Percentiles rank a stretch among this genome's conserved stretches.
Evolutionary conservation across 768 basidiomycete genomes (phyloP).

Genomic region (Cytidiella melzeri): DNA sequence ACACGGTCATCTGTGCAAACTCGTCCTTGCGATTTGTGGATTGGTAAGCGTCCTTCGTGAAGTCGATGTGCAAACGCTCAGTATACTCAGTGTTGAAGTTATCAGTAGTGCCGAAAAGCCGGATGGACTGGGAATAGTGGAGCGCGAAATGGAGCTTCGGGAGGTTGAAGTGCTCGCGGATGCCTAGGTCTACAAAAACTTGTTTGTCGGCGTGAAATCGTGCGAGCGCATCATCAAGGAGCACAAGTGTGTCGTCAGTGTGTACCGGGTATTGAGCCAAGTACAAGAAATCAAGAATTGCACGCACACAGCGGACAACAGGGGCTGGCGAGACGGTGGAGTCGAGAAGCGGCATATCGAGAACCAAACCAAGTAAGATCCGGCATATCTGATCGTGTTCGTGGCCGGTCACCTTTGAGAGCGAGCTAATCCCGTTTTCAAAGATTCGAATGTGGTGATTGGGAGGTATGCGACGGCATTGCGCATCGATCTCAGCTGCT

Average conservation of each 20-base stretch:
- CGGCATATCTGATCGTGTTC: too few species aligned
- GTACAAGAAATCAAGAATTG: slow-evolving; percentile 22
- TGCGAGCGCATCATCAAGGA: slow-evolving; percentile 9
- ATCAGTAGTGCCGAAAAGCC: slow-evolving; percentile 29
- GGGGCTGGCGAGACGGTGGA: too few species aligned
- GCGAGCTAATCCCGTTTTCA: slow-evolving; percentile 28
- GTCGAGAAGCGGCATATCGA: slow-evolving; percentile 12
- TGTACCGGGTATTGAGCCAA: slow-evolving; percentile 19
- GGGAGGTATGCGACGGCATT: slow-evolving; percentile 26
- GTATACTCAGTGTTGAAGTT: slow-evolving; percentile 35
- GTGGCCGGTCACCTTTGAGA: slow-evolving; percentile 29
- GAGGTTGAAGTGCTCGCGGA: slow-evolving; percentile 16
- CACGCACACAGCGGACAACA: slow-evolving; percentile 13
- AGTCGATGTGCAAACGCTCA: slow-evolving; percentile 37
- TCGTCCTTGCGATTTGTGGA: slow-evolving; percentile 25
- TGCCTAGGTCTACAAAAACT: slow-evolving; percentile 19
- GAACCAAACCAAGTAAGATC: slow-evolving; percentile 14
- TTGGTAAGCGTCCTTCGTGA: slow-evolving; percentile 31
- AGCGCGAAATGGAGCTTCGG: slow-evolving; percentile 19
- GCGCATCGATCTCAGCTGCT: slow-evolving; percentile 30
- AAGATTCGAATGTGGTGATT: slow-evolving; percentile 32
- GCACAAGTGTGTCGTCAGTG: slow-evolving; percentile 5
- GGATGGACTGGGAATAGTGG: slow-evolving; percentile 23
- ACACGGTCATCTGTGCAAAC: slow-evolving; percentile 32
- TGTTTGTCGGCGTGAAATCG: slow-evolving; percentile 19